These are phyloP conservation scores for Lachnellula hyalina DNA, from an alignment of 2,329 filamentous ascomycete genomes.

Conservation along the genomic window DNA sequence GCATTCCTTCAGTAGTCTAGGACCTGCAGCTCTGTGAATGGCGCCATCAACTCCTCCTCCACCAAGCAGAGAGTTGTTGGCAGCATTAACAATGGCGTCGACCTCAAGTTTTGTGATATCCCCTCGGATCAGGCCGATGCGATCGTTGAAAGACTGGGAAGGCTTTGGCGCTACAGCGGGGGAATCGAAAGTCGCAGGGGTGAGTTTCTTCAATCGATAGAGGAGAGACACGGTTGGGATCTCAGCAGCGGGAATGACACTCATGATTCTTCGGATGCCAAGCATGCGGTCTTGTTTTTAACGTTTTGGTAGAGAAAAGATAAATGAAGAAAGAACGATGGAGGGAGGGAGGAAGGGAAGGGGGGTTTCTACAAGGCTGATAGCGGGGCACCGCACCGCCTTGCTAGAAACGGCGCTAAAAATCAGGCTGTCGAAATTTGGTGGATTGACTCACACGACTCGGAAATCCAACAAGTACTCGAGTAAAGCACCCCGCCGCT, in stretches of 20 bases:
- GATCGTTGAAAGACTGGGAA: conserved; percentile 59
- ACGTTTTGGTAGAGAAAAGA: not conserved
- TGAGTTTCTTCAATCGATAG: conserved; percentile 29
- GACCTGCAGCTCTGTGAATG: conserved; percentile 80
- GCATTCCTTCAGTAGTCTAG: conserved; percentile 64
- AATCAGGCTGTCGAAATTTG: not conserved
- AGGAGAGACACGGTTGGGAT: conserved; percentile 31
- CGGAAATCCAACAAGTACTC: not conserved
- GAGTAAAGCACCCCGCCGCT: not conserved
- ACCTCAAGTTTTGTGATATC: conserved; percentile 78
- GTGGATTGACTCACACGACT: conserved; percentile 6
- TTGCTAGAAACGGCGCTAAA: not conserved
- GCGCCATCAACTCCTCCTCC: conserved; percentile 89
- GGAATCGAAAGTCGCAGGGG: conserved; percentile 20
- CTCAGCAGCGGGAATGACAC: conserved; percentile 22
- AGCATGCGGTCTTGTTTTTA: conserved; percentile 12
- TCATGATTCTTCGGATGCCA: conserved; percentile 24
- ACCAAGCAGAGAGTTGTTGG: conserved; percentile 71
- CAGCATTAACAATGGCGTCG: conserved; percentile 89
- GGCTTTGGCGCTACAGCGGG: conserved; percentile 28
- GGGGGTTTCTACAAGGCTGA: conserved; percentile 1
- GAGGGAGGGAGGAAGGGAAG: not conserved
- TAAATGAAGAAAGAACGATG: not conserved
- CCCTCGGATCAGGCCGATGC: conserved; percentile 63
- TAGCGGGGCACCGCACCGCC: not conserved